Base-by-base conservation (phyloP, 768 basidiomycete species). In the Phylloporus rhodoxanthus region DNA sequence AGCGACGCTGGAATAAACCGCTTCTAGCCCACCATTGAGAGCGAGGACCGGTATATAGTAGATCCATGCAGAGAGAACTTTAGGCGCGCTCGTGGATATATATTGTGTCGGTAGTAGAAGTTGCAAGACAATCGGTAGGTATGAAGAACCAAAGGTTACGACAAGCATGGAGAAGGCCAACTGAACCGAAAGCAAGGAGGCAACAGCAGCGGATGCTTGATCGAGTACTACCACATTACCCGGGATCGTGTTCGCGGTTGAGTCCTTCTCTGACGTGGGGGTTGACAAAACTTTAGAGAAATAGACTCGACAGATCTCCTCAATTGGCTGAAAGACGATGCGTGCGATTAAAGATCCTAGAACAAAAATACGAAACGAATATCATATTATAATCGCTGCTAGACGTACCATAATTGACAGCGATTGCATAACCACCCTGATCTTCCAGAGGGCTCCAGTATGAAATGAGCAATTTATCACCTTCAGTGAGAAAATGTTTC, bases 401-500 rank as follows among this genome's bases (percentile, higher is more conserved):
- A 17, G 11, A 64, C 79, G 43, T 45, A 89, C 95, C 96, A 63
- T 98, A 99, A 67, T 97, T 98, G 33, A 87, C 85, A 11, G 96
- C 95, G 11, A 98, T 75, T 0, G 94, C 95, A 65, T 96, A 98
- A 2, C 92, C 94, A 4, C 91, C 95, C 68, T 97, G 93, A 63
- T 94, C 87, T 40, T 82, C 73, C 43, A 95, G 70, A 26, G 87
- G 83, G 51, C 91, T 92, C 60, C 91, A 81, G 64, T 79, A 81
- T 0, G 90, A 89, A 15, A 99, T 75, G 10, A 95, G 77, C 38
- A 98, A 71, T 60, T 96, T 91, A 66, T 99, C 96, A 4, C 91
- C 92, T 62, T 98, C 96, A 0, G 95, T 98, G 23, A 99, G 72
- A 55, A 97, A 79, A 66, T 98, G 96, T 66, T 99, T 99, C 54